Base-by-base conservation (phyloP, 768 basidiomycete genomes). In the Naematelia aurantialba region DNA sequence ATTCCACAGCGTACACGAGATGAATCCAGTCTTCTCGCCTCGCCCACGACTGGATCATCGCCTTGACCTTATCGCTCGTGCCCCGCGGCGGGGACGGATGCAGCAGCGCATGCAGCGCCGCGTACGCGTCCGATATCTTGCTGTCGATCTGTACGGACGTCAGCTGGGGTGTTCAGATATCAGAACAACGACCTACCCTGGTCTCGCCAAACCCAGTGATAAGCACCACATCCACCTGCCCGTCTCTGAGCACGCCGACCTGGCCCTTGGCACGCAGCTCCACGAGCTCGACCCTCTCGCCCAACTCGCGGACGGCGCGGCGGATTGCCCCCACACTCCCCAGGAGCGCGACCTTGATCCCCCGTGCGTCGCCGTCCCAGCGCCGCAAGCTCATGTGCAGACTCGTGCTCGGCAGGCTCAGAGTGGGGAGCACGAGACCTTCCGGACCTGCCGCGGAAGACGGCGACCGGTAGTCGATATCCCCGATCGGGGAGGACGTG, bases 401-500 rank as follows among this genome's bases (percentile, higher is more conserved):
- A 47, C 63, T 65, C 10, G 65, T 58, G 14, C 52, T 58, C 5
- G 68, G 66, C n/a, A 73, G 52, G 46, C 56, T 56, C n/a, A 73
- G 42, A 25, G 60, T 67, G 2, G 71, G 71, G 17, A 73, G 42
- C 4, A 73, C 67, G 25, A 73, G 47, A 34, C 67, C 70, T 11
- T 61, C 62, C 3, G 34, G 34, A 8, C 34, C 34, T 39, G n/a
- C n/a, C n/a, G n/a, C n/a, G n/a, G n/a, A n/a, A n/a, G n/a, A n/a
- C n/a, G n/a, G n/a, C n/a, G n/a, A n/a, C n/a, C 34, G 8, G 17
- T 8, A 39, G 34, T 39, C 34, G 34, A 17, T 17, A 39, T 39
- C 34, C 8, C 34, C 58, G 45, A 59, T 34, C 3, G 52, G 48
- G 5, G 59, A 63, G 14, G 52, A 58, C 2, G 68, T 52, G 3